phyloP scores from a whole-genome alignment of 2,329 filamentous ascomycete genomes.

The Cercospora sp. region DNA sequence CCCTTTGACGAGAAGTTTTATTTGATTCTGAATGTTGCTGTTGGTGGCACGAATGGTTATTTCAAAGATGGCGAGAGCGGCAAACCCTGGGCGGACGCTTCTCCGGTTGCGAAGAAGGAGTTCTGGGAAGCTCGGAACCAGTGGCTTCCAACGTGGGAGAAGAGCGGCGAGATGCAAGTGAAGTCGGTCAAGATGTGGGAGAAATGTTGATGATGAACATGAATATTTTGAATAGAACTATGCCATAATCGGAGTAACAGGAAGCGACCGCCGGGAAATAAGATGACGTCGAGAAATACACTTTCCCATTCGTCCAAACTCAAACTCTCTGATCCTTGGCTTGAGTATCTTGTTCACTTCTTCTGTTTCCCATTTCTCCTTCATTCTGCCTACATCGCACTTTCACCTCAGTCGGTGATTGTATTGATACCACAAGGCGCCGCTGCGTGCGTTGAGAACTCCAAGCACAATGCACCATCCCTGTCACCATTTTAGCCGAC shows the following conservation, averaged over 20 bases:
- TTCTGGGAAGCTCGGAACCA: constrained; percentile 64
- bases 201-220: constrained; percentile 31
- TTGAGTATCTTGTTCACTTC: not conserved
- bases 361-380: not conserved
- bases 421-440: not conserved
- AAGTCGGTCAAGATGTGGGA: constrained; percentile 51
- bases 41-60: constrained; percentile 61
- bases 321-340: not conserved
- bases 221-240: not conserved
- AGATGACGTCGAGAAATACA: not conserved
- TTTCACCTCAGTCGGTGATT: not conserved
- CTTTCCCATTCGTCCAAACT: not conserved
- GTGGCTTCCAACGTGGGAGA: constrained; percentile 42
- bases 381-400: not conserved
- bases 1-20: constrained; percentile 47
- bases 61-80: constrained; percentile 69
- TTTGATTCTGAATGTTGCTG: constrained; percentile 44
- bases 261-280: not conserved
- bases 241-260: not conserved
- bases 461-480: not conserved
- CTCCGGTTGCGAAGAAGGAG: constrained; percentile 66
- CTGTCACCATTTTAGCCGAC: not conserved
- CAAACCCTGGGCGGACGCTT: constrained; percentile 78
- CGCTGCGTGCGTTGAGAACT: not conserved
- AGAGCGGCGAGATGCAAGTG: constrained; percentile 43